Evolutionary conservation across 2,329 filamentous ascomycete genomes (phyloP).

Genomic region (Penicillium freii): DNA sequence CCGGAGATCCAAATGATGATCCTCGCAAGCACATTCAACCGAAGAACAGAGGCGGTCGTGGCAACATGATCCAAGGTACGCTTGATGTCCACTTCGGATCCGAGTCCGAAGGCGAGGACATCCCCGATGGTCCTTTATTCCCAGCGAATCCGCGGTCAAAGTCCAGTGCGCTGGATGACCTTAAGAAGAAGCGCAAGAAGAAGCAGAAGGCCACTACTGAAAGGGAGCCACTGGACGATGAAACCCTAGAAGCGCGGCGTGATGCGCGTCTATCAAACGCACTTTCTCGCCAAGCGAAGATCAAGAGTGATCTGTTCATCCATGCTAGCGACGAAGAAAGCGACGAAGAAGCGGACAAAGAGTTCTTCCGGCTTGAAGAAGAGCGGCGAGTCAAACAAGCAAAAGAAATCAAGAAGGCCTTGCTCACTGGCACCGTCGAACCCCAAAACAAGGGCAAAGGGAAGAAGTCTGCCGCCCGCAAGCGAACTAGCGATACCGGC

Average conservation of each 20-base stretch:
- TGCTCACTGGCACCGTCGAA: slow-evolving; percentile 42
- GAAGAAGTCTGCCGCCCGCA: slow-evolving; percentile 30
- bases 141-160: slow-evolving; percentile 53
- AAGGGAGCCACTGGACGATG: slow-evolving; percentile 61
- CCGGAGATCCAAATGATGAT: slow-evolving; percentile 70
- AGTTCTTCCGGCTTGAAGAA: slow-evolving; percentile 77
- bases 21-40: slow-evolving; percentile 78
- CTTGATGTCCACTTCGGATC: slow-evolving; percentile 65
- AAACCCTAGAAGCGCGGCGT: slow-evolving; percentile 58
- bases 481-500: slow-evolving; percentile 31
- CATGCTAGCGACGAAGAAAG: slow-evolving; percentile 83
- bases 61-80: slow-evolving; percentile 33
- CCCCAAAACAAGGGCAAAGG: slow-evolving; percentile 29
- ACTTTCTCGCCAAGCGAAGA: slow-evolving; percentile 70
- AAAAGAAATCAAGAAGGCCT: slow-evolving; percentile 49
- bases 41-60: slow-evolving; percentile 49
- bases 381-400: slow-evolving; percentile 59
- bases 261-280: slow-evolving; percentile 65
- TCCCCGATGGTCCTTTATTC: slow-evolving; percentile 64
- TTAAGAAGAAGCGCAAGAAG: slow-evolving; percentile 62
- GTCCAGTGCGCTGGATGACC: slow-evolving; percentile 54
- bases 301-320: slow-evolving; percentile 83
- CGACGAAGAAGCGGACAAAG: slow-evolving; percentile 69
- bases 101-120: slow-evolving; percentile 62
- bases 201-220: slow-evolving; percentile 48